Base-by-base conservation (phyloP, 306 rosid genomes). In the Medicago lupulina region DNA sequence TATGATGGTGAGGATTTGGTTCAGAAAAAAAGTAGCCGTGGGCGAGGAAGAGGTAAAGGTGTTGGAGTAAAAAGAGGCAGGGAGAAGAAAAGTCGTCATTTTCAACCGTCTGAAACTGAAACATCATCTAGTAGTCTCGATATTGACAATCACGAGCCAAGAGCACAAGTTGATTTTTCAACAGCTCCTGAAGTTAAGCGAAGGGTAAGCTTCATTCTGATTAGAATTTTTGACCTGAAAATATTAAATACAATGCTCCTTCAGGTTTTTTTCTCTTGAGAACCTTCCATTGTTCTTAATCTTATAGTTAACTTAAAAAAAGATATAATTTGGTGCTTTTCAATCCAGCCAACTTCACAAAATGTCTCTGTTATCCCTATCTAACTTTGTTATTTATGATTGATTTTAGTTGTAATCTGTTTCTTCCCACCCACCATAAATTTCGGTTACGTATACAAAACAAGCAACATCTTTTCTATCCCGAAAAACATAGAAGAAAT, bases 161-260 rank as follows among this genome's bases (percentile, higher is more conserved):
- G 81, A 68, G 65, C 57, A 67, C 80, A 77, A 40, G 55, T 21
- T 63, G 83, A 73, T 62, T 62, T 61, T 41, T 39, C 77, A 61
- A 59, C 73, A 79, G 80, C 28, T 69, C 76, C 87, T 9, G 82
- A 70, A 67, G 81, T 81, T 68, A 73, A 84, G 76, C 89, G 96
- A 75, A 83, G 88, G 89, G 98, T 93, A 83, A 76, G 94, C 53
- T 71, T 75, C 64, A 68, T 36, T 51, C 73, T 71, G 21, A 62
- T 64, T 68, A 39, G 41, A 67, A n/a, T 54, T 76, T 34, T 62
- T 80, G 23, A 67, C 43, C 49, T 31, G 11, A 12, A 79, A 49
- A 40, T 68, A n/a, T 55, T 46, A 38, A n/a, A 15, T 55, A 17
- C 14, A 1, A 8, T 55, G 67, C 28, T 44, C 59, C 38, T 61